Base-by-base conservation (phyloP, 345 rosid genomes). In the Microcos paniculata region DNA sequence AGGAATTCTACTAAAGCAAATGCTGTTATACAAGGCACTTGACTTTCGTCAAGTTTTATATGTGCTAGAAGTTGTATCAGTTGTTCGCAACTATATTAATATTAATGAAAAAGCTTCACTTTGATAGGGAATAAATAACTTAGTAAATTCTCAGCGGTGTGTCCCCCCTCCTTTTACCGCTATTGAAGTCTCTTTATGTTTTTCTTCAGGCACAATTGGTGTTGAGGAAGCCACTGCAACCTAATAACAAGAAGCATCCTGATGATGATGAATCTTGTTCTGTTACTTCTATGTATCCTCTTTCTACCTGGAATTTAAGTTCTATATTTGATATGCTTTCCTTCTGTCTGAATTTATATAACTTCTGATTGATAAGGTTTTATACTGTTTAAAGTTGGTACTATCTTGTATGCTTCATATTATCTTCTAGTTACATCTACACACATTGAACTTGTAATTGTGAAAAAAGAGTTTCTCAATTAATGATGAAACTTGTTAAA, bases 191-290 rank as follows among this genome's bases (percentile, higher is more conserved):
- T 70, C 49, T 61, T 55, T 53, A 62, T 72, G 35, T 57, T 35
- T 75, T 71, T 61, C 52, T 43, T 79, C 79, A 88, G 88, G 75
- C 81, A 23, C 84, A 80, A 65, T 48, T 23, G 76, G 80, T 83
- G 68, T 77, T 86, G 52, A 87, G 90, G 89, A 92, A 85, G 85
- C 88, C 87, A 31, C 62, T 90, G 88, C 89, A 83, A 68, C 89
- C 86, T 70, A 86, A 87, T 62, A 84, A 85, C 81, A 92, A 83
- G 88, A 90, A 94, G 85, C 90, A 80, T 84, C 82, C 83, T 2
- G 95, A 90, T 81, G 94, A 87, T 74, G 92, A 90, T 57, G 95
- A 94, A 77, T 70, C 87, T 76, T 90, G 87, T 80, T 91, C 97
- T 68, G 80, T 90, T 49, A 84, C 88, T 64, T 91, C 95, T 11